Evolutionary conservation across 208 protist species (phyloP).

Genomic region (Polymyxa betae): DNA sequence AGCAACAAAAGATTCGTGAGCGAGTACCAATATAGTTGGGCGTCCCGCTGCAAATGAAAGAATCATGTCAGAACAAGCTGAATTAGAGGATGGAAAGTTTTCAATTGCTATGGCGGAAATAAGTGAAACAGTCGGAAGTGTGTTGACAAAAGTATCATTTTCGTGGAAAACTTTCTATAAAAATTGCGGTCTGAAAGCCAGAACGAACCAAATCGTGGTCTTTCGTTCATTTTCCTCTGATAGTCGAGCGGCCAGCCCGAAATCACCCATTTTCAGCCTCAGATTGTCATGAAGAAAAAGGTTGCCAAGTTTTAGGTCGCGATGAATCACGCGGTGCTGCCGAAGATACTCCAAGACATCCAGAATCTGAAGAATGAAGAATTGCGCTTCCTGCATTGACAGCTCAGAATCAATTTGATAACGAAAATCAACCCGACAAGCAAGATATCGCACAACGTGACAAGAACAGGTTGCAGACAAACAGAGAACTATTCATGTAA

Average conservation of each 20-base stretch:
- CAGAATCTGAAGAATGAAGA: constrained; percentile 74
- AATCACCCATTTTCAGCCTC: constrained; percentile 90
- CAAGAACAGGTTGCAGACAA: too few species aligned
- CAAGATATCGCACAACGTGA: too few species aligned
- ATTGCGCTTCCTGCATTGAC: constrained; percentile 58
- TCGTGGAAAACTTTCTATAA: too few species aligned
- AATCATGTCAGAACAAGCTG: neutral
- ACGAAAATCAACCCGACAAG: constrained; percentile 16
- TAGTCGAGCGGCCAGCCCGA: constrained; percentile 87
- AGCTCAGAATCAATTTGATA: neutral
- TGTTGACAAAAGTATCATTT: too few species aligned
- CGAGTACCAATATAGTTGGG: constrained; percentile 87
- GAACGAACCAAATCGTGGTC: constrained; percentile 52
- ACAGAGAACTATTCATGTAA: too few species aligned
- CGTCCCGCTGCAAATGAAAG: constrained; percentile 83
- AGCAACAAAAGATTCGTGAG: neutral
- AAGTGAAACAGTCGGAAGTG: too few species aligned
- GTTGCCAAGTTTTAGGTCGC: constrained; percentile 94
- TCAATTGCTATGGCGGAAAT: too few species aligned
- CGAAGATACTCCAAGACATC: constrained; percentile 91
- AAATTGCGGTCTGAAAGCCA: neutral
- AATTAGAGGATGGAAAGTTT: neutral
- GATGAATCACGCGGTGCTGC: constrained; percentile 88
- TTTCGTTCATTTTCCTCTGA: constrained; percentile 88
- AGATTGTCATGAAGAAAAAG: constrained; percentile 84